Base-by-base conservation (phyloP, 805 yeast genomes). In the Starmerella apis region DNA sequence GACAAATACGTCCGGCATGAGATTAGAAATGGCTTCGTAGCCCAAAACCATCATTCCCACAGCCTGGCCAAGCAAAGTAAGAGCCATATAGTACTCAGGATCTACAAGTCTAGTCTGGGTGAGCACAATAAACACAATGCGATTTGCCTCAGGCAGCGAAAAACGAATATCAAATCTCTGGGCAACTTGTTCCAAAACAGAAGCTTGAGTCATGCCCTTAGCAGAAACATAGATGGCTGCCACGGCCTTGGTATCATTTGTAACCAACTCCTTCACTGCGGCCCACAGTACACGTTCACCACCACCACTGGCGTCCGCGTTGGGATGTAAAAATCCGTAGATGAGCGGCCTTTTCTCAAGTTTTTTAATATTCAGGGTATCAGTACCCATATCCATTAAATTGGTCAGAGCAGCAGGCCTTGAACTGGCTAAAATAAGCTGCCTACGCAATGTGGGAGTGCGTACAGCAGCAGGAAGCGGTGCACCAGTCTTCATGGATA, bases 211-310 rank as follows among this genome's bases (percentile, higher is more conserved):
- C 4, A 70, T 70, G 51, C 54, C 52, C 38, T 36, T 78, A 6
- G 59, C 60, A 19, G 85, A 85, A 14, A 88, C 80, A 63, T 92
- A 92, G 8, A 92, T 70, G 1, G 77, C 80, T 2, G 75, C 83
- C 7, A 84, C 67, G 58, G 79, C 78, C 25, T 66, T 60, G 6
- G 68, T 66, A 28, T 47, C 50, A 20, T 70, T 66, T 9, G 64
- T 56, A 52, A 88, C 68, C 0, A 95, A 83, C 28, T 81, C 73
- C 57, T 77, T 74, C 6, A 90, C 85, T 0, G 96, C 95, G 49
- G 85, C 87, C 98, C 98, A 92, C 36, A 92, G 70, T 0, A 92
- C 98, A 50, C 90, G 77, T 63, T 92, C 99, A 22, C 99, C 99
- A 27, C 99, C 99, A 18, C 99, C 99, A 42, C 94, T 95, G 35